These are phyloP conservation scores for Alternaria postmessia DNA, from an alignment of 2,329 filamentous ascomycete genomes.

Conservation along the genomic window DNA sequence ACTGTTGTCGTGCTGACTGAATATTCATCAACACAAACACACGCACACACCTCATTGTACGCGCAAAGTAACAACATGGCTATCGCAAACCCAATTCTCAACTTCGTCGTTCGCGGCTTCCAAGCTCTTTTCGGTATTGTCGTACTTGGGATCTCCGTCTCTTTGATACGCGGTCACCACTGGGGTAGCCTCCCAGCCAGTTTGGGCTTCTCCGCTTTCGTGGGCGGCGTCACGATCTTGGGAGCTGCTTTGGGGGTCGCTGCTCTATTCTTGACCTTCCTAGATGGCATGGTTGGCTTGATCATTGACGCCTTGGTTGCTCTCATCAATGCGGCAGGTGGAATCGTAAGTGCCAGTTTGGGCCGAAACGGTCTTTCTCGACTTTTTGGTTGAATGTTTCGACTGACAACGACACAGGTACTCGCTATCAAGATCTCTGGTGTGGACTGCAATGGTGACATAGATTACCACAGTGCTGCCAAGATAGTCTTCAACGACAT, in stretches of 20 bases:
- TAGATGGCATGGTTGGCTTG: conserved; percentile 2
- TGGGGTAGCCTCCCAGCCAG: conserved; percentile 6
- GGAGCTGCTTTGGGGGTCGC: conserved; percentile 7
- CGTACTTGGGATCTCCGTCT: conserved; percentile 6
- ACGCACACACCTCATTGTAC: background rate
- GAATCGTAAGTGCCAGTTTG: conserved; percentile 3
- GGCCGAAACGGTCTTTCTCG: background rate
- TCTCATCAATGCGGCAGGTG: conserved; percentile 8
- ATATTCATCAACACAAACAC: background rate
- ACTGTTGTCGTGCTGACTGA: background rate
- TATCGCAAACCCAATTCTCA: conserved; percentile 1
- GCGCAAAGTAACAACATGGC: background rate
- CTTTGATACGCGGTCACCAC: conserved; percentile 10
- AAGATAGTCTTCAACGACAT: conserved; percentile 21
- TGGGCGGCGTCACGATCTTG: conserved; percentile 3
- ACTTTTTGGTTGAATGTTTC: too few relatives aligned
- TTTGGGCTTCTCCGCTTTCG: conserved; percentile 4
- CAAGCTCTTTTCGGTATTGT: conserved; percentile 13
- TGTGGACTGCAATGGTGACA: conserved; percentile 14
- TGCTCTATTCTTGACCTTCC: background rate
- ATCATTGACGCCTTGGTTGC: conserved; percentile 1
- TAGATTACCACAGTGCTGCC: background rate
- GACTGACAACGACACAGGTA: conserved; percentile 20
- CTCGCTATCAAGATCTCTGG: conserved; percentile 30
- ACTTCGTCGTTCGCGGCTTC: conserved; percentile 6